A percentile compares a stretch with the other conserved stretches of the same genome.
phyloP scores from a whole-genome alignment of 495 filamentous ascomycete species.

The Hypoxylon fragiforme region DNA sequence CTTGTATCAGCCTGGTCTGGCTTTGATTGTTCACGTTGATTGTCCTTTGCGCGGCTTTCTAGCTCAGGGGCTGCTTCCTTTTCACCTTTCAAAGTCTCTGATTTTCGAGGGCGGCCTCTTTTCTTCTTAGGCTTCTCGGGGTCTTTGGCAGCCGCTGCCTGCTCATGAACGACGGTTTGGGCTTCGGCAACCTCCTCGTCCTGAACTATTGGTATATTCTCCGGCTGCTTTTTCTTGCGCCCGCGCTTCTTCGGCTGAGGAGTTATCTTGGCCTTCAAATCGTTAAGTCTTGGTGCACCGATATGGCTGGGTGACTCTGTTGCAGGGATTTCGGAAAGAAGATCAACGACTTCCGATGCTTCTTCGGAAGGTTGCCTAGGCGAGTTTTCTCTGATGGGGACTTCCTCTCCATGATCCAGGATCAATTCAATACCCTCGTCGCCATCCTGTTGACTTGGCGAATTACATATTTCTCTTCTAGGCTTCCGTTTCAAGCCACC shows the following conservation, averaged over 20 bases:
- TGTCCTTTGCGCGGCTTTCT: neutral
- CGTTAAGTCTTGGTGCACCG: neutral
- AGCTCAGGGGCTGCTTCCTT: constrained; percentile 5
- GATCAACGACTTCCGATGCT: neutral
- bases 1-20: neutral
- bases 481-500: constrained; percentile 22
- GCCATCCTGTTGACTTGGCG: constrained; percentile 2
- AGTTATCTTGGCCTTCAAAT: constrained; percentile 7
- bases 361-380: constrained; percentile 1
- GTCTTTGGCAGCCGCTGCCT: neutral
- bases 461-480: constrained; percentile 4
- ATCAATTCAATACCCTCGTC: constrained; percentile 18
- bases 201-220: neutral
- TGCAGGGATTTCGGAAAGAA: constrained; percentile 3
- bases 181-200: constrained; percentile 4
- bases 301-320: constrained; percentile 8
- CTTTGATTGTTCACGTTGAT: neutral
- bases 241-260: constrained; percentile 32
- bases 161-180: constrained; percentile 1
- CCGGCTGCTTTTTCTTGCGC: constrained; percentile 35
- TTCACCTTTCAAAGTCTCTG: constrained; percentile 20
- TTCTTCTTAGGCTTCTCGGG: constrained; percentile 34
- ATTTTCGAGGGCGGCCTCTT: constrained; percentile 34
- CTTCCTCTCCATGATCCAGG: constrained; percentile 6
- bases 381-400: neutral